Evolutionary conservation across 805 yeast genomes (phyloP).

Genomic region (Suhomyces emberorum): DNA sequence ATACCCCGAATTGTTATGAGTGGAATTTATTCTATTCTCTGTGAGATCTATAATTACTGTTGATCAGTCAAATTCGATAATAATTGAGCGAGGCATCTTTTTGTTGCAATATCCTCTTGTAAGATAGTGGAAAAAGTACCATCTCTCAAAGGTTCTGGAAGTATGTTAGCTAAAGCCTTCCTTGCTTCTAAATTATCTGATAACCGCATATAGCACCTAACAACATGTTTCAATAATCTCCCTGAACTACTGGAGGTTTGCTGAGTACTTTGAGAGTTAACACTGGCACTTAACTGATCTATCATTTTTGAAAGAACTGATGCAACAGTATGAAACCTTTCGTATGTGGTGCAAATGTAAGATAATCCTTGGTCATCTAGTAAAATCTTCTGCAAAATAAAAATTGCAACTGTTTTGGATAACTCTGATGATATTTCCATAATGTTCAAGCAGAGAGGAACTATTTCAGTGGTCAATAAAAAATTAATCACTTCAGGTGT

Average conservation of each 20-base stretch:
- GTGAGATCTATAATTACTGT: background rate
- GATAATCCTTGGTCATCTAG: slow-evolving; percentile 88
- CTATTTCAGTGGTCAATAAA: slow-evolving; percentile 90
- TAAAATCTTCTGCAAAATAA: slow-evolving; percentile 88
- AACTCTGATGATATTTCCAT: slow-evolving; percentile 95
- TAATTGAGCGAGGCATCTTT: slow-evolving; percentile 80
- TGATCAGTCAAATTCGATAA: slow-evolving; percentile 51
- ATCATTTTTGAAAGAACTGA: slow-evolving; percentile 86
- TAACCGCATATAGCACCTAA: slow-evolving; percentile 86
- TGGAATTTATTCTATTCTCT: no score
- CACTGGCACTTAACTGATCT: slow-evolving; percentile 57
- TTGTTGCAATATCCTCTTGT: slow-evolving; percentile 85
- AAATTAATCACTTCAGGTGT: slow-evolving; percentile 93
- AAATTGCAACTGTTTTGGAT: slow-evolving; percentile 93
- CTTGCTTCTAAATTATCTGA: slow-evolving; percentile 90
- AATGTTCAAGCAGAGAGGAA: slow-evolving; percentile 88
- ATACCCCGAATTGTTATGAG: no score
- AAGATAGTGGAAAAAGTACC: slow-evolving; percentile 77
- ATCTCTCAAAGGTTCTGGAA: slow-evolving; percentile 86
- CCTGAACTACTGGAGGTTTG: slow-evolving; percentile 53
- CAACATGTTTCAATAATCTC: slow-evolving; percentile 85
- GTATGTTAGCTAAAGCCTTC: slow-evolving; percentile 72
- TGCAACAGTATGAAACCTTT: slow-evolving; percentile 90
- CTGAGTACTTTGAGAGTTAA: slow-evolving; percentile 47
- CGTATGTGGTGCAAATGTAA: slow-evolving; percentile 93